Percentiles rank a stretch among this genome's conserved stretches.
Evolutionary conservation across 2,329 filamentous ascomycete genomes (phyloP).

Genomic region (Helotiales sp.): DNA sequence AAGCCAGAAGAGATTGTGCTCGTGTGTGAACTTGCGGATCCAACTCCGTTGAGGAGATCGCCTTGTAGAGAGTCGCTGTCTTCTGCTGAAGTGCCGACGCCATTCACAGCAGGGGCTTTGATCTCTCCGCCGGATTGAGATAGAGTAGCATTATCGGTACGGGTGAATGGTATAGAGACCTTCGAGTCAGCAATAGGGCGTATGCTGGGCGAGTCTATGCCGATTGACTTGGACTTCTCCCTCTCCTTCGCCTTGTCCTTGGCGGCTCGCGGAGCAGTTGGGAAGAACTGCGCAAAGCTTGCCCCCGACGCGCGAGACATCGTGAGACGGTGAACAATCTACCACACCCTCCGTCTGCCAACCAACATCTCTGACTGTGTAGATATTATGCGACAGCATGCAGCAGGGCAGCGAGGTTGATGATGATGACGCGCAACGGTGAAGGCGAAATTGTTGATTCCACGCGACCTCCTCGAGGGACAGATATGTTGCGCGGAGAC

Average conservation of each 20-base stretch:
- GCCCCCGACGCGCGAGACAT: conserved; percentile 78
- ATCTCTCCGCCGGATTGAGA: conserved; percentile 29
- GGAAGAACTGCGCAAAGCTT: conserved; percentile 86
- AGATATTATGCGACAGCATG: conserved; percentile 29
- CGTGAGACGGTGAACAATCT: conserved; percentile 44
- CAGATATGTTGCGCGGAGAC: conserved; percentile 19
- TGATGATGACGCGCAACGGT: conserved; percentile 27
- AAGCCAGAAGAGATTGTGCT: conserved; percentile 73
- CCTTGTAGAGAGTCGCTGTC: conserved; percentile 60
- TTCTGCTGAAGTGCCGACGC: conserved; percentile 39
- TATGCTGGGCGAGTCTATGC: conserved; percentile 32
- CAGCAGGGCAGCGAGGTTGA: conserved; percentile 24
- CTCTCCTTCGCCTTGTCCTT: conserved; percentile 60
- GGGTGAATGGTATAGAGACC: conserved; percentile 31
- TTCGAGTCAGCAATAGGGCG: conserved; percentile 37
- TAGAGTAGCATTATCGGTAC: conserved; percentile 33
- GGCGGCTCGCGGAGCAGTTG: conserved; percentile 63
- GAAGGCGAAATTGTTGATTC: conserved; percentile 2
- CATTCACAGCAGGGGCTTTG: conserved; percentile 26
- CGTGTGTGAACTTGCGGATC: conserved; percentile 70
- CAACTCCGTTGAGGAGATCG: conserved; percentile 69
- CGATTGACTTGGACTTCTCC: conserved; percentile 53
- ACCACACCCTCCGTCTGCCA: conserved; percentile 33
- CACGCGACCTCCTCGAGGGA: conserved; percentile 27
- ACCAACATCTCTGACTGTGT: conserved; percentile 33